Percentiles rank a stretch among this genome's conserved stretches.
These are phyloP conservation scores for Podila epicladia DNA, from an alignment of 192 early-diverging fungal species.

Conservation along the genomic window DNA sequence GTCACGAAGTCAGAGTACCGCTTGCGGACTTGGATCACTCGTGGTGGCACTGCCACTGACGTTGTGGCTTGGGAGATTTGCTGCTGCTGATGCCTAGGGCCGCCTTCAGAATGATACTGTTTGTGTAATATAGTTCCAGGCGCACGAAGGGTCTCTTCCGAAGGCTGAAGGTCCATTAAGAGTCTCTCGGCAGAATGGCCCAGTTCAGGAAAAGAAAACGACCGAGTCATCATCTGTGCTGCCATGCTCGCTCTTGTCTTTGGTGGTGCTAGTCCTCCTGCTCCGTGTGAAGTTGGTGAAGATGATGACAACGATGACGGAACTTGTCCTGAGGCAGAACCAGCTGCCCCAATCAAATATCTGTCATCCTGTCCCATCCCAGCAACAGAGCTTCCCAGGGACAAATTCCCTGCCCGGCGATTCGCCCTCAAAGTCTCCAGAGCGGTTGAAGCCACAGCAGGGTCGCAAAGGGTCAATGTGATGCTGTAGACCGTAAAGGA, in stretches of 20 bases:
- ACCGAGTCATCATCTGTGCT: constrained; percentile 25
- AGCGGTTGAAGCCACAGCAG: background rate
- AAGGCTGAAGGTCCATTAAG: constrained; percentile 10
- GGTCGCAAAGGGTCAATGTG: constrained; percentile 28
- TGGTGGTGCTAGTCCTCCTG: constrained; percentile 1
- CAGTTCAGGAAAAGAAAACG: constrained; percentile 23
- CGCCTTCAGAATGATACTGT: background rate
- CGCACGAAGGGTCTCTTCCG: background rate
- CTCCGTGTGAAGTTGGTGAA: background rate
- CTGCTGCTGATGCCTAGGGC: background rate
- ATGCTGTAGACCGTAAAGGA: constrained; percentile 41
- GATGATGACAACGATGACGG: too few species aligned
- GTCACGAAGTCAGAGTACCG: constrained; percentile 62
- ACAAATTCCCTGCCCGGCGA: background rate
- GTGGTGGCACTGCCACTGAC: background rate
- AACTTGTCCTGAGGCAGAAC: background rate
- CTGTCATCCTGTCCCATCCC: background rate
- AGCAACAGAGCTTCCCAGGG: background rate
- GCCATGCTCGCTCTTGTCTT: constrained; percentile 16
- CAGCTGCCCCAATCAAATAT: background rate
- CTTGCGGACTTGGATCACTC: constrained; percentile 51
- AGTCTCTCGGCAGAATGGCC: constrained; percentile 17
- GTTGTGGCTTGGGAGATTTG: background rate
- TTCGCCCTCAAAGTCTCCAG: background rate
- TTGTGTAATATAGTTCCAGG: background rate